These are phyloP conservation scores for Zymoseptoria ardabiliae DNA, from an alignment of 2,329 filamentous ascomycete species.

Conservation along the genomic window DNA sequence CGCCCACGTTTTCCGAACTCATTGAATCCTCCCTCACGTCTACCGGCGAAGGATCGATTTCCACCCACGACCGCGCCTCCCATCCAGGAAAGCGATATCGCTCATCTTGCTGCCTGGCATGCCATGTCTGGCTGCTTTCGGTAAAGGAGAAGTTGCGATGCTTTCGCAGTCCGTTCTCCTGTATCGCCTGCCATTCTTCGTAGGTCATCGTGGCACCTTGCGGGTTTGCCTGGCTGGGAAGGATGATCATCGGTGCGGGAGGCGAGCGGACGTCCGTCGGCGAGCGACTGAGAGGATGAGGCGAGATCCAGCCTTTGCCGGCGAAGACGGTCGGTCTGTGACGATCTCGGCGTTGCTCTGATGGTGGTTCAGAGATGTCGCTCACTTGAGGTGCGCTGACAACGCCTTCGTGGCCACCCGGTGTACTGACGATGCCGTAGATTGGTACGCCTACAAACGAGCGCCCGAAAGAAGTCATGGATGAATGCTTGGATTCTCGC, in stretches of 20 bases:
- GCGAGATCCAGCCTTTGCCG: slow-evolving; percentile 29
- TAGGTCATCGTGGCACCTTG: slow-evolving; percentile 22
- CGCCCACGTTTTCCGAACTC: not conserved
- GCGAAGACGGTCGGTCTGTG: slow-evolving; percentile 21
- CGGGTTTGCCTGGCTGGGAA: slow-evolving; percentile 13
- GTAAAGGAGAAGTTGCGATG: slow-evolving; percentile 18
- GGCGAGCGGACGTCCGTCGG: slow-evolving; percentile 12
- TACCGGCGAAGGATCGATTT: not conserved
- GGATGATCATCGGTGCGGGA: slow-evolving; percentile 18
- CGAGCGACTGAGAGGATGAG: slow-evolving; percentile 25
- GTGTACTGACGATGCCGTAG: not conserved
- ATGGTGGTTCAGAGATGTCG: not conserved
- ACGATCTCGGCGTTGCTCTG: not conserved
- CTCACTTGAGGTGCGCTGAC: not conserved
- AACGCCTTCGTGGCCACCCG: not conserved
- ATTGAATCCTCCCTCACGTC: not conserved
- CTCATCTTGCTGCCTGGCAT: slow-evolving; percentile 7
- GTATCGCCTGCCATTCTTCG: slow-evolving; percentile 23
- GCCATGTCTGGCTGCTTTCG: slow-evolving; percentile 13
- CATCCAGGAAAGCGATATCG: slow-evolving; percentile 13
- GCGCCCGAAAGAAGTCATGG: not conserved
- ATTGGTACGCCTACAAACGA: not conserved
- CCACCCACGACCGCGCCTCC: slow-evolving; percentile 4
- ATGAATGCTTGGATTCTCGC: not conserved
- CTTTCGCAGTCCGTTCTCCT: slow-evolving; percentile 12